Conservation (phyloP, 2,329 filamentous ascomycete species). For the Escovopsis sp. region DNA sequence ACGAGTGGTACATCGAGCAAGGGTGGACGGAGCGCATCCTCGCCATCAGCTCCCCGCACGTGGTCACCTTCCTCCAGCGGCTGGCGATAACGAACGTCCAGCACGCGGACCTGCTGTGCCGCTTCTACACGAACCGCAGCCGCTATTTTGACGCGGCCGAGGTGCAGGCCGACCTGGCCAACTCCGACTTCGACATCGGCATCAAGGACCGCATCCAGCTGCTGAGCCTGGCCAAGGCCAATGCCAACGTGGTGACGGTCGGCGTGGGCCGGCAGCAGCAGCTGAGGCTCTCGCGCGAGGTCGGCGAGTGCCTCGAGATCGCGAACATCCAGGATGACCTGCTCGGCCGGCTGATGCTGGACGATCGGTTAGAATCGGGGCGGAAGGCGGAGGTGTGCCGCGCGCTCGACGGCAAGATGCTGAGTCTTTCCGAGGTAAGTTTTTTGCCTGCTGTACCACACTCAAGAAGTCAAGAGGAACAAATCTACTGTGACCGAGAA, state of each 20-base stretch:
- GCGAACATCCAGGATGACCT: slow-evolving; percentile 92
- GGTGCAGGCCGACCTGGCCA: slow-evolving; percentile 71
- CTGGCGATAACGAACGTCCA: slow-evolving; percentile 56
- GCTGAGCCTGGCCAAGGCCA: slow-evolving; percentile 79
- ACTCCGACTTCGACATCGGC: slow-evolving; percentile 64
- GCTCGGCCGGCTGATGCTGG: slow-evolving; percentile 58
- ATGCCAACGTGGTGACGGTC: slow-evolving; percentile 69
- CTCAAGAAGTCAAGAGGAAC: too few species aligned
- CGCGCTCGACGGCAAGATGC: slow-evolving; percentile 62
- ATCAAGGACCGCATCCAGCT: slow-evolving; percentile 80
- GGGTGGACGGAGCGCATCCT: slow-evolving; percentile 77
- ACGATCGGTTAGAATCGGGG: slow-evolving; percentile 50
- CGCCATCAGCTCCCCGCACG: slow-evolving; percentile 68
- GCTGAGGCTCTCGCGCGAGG: slow-evolving; percentile 71
- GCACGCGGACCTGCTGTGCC: slow-evolving; percentile 83
- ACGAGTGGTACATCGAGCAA: slow-evolving; percentile 88
- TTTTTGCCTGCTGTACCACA: too few species aligned
- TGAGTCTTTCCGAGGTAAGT: slow-evolving; percentile 61
- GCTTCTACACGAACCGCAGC: slow-evolving; percentile 74
- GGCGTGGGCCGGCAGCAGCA: slow-evolving; percentile 66
- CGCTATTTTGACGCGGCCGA: slow-evolving; percentile 76
- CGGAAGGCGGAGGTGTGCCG: slow-evolving; percentile 48
- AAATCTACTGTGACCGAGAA: not conserved
- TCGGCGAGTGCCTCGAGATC: slow-evolving; percentile 76
- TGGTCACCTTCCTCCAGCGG: slow-evolving; percentile 70